These are phyloP conservation scores for Taiozyma sp. DNA, from an alignment of 1,139 yeast species.

Conservation along the genomic window DNA sequence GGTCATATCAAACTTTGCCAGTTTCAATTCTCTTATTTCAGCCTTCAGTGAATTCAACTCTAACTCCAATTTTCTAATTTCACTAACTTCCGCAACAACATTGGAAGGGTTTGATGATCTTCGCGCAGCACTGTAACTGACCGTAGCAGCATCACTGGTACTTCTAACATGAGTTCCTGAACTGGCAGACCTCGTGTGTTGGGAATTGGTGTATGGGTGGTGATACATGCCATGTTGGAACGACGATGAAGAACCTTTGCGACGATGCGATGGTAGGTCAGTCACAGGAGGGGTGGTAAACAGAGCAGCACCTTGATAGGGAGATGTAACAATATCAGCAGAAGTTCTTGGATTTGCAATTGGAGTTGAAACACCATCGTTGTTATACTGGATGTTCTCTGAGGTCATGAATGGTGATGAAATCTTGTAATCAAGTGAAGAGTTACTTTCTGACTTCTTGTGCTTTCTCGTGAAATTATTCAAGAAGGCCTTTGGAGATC, in stretches of 20 bases:
- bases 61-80: constrained; percentile 24
- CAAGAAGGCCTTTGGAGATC: constrained; percentile 31
- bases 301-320: constrained; percentile 28
- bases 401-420: constrained; percentile 21
- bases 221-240: neutral
- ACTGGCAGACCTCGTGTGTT: constrained; percentile 6
- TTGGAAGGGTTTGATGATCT: constrained; percentile 20
- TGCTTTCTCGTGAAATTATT: constrained; percentile 24
- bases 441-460: constrained; percentile 19
- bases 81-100: constrained; percentile 23
- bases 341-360: constrained; percentile 1
- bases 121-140: neutral
- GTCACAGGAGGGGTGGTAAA: constrained; percentile 45
- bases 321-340: constrained; percentile 10
- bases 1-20: constrained; percentile 33
- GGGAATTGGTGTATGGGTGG: constrained; percentile 2
- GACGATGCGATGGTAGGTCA: constrained; percentile 11
- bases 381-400: constrained; percentile 5
- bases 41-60: constrained; percentile 28
- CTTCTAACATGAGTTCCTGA: constrained; percentile 5
- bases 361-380: neutral
- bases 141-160: constrained; percentile 3
- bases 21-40: constrained; percentile 29
- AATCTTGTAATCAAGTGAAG: constrained; percentile 18
- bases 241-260: neutral